Percentiles rank a stretch among this genome's conserved stretches.
Evolutionary conservation across 441 rosid species (phyloP).

Genomic region (Manihot esculenta): DNA sequence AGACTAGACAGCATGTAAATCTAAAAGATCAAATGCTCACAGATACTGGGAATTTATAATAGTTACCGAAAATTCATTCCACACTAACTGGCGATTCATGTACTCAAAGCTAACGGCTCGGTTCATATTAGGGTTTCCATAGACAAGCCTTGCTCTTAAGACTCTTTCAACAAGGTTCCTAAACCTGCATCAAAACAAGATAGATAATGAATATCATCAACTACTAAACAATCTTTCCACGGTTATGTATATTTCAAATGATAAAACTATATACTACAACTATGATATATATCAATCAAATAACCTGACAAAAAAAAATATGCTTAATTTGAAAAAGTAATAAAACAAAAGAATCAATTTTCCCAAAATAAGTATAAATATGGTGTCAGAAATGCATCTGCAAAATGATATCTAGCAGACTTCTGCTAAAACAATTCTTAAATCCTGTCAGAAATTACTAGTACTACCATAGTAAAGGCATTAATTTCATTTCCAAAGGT

Average conservation of each 20-base stretch:
- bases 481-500: neutral
- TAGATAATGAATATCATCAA: neutral
- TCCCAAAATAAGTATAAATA: neutral
- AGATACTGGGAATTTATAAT: conserved; percentile 11
- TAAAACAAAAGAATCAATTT: neutral
- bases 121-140: conserved; percentile 85
- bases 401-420: neutral
- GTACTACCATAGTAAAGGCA: neutral
- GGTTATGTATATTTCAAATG: neutral
- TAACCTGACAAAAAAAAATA: neutral
- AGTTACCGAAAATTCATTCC: conserved; percentile 97
- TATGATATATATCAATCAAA: neutral
- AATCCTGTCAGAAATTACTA: neutral
- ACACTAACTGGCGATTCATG: conserved; percentile 96
- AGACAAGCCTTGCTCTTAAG: conserved; percentile 88
- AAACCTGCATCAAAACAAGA: conserved; percentile 53
- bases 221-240: conserved; percentile 1
- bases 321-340: neutral
- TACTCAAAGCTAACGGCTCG: conserved; percentile 98
- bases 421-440: conserved; percentile 4
- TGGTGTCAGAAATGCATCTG: neutral
- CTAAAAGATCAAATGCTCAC: conserved; percentile 2
- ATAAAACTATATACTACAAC: neutral
- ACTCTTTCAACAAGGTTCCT: conserved; percentile 87
- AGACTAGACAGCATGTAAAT: conserved; percentile 1